These are phyloP conservation scores for Terfezia boudieri DNA, from an alignment of 495 filamentous ascomycete species.

Conservation along the genomic window DNA sequence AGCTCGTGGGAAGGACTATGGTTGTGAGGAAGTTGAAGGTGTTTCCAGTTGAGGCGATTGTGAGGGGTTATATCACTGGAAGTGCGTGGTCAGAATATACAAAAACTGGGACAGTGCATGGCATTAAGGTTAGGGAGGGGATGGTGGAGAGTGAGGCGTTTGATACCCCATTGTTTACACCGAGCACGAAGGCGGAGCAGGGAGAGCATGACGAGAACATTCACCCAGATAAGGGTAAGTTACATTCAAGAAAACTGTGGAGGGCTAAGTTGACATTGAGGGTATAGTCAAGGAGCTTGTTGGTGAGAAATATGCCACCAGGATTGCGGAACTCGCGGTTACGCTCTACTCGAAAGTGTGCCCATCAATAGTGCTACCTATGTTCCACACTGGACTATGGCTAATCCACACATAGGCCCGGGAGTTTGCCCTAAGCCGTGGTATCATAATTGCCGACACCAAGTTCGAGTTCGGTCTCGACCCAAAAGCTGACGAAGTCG, in stretches of 20 bases:
- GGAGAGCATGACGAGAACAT: slow-evolving; percentile 82
- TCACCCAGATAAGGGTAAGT: slow-evolving; percentile 37
- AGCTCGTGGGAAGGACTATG: slow-evolving; percentile 54
- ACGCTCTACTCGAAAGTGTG: slow-evolving; percentile 36
- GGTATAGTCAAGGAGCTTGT: slow-evolving; percentile 38
- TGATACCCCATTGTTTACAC: slow-evolving; percentile 56
- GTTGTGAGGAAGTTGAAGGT: slow-evolving; percentile 55
- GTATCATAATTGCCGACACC: slow-evolving; percentile 81
- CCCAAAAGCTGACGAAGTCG: slow-evolving; percentile 46
- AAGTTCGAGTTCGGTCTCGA: slow-evolving; percentile 66
- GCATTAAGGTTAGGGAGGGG: slow-evolving; percentile 41
- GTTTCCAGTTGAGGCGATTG: slow-evolving; percentile 77
- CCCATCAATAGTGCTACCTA: too few species aligned
- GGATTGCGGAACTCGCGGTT: slow-evolving; percentile 50
- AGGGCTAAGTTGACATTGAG: not conserved
- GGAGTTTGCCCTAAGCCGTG: slow-evolving; percentile 49
- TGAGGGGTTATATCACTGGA: slow-evolving; percentile 85
- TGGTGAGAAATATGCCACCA: slow-evolving; percentile 49
- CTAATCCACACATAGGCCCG: slow-evolving; percentile 23
- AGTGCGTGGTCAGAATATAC: slow-evolving; percentile 66
- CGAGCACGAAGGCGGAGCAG: slow-evolving; percentile 68
- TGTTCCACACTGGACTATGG: slow-evolving; percentile 3
- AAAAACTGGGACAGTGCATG: slow-evolving; percentile 57
- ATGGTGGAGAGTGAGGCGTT: slow-evolving; percentile 52
- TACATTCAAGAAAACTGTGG: not conserved